Percentiles rank a stretch among this genome's conserved stretches.
These are phyloP conservation scores for Nicotiana rustica DNA, from an alignment of 305 asterid genomes.

Conservation along the genomic window DNA sequence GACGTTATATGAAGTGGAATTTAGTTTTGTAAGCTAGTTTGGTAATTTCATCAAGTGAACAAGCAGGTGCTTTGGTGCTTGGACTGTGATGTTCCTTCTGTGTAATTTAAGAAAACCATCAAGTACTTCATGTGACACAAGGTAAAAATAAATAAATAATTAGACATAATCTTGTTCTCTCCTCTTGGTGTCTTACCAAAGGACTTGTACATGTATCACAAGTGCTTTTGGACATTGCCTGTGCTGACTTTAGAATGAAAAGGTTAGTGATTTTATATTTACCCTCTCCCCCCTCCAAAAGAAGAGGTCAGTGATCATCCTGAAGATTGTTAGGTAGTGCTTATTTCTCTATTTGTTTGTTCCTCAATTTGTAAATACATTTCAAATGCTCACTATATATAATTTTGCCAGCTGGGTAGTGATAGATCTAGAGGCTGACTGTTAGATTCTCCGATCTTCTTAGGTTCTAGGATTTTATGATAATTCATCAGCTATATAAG, in stretches of 20 bases:
- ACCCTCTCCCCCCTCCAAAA: not conserved
- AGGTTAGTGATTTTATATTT: not conserved
- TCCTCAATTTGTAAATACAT: not conserved
- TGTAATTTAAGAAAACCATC: not conserved
- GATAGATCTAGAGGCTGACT: slow-evolving; percentile 4
- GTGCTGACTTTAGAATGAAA: slow-evolving; percentile 11
- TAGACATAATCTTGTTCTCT: not conserved
- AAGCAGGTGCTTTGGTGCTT: not conserved
- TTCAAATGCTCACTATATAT: not conserved
- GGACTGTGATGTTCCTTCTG: not conserved
- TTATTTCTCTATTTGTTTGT: not conserved
- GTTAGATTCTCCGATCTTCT: not conserved
- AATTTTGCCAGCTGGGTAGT: slow-evolving; percentile 3
- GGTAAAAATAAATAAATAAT: not conserved
- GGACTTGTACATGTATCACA: not conserved
- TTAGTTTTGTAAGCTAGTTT: not conserved
- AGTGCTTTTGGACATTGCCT: not conserved
- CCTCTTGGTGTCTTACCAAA: not conserved
- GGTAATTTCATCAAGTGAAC: not conserved
- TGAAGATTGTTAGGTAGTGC: not conserved
- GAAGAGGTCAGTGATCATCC: not conserved
- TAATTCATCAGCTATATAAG: not conserved
- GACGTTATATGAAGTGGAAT: not conserved
- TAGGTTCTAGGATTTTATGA: not conserved
- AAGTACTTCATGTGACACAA: not conserved